Evolutionary conservation across 768 basidiomycete species (phyloP).

Genomic region (Tricholoma bakamatsutake): DNA sequence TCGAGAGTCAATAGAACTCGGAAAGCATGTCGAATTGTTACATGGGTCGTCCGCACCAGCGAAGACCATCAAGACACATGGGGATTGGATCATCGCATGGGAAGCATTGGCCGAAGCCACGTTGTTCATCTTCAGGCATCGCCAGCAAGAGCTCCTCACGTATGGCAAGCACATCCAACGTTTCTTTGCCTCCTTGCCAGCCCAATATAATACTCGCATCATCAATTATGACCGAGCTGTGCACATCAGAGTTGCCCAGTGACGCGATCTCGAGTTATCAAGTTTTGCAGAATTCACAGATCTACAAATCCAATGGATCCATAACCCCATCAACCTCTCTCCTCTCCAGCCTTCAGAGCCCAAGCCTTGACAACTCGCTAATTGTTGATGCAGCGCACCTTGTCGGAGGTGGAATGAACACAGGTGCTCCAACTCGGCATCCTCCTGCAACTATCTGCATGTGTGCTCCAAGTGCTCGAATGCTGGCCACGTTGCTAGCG

Average conservation of each 20-base stretch:
- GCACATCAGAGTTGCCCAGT: constrained; percentile 4
- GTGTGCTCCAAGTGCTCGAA: neutral
- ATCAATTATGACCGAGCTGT: constrained; percentile 23
- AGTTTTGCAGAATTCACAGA: neutral
- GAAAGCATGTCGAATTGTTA: neutral
- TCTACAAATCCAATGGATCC: too few relatives aligned
- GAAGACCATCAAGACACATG: neutral
- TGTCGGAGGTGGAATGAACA: neutral
- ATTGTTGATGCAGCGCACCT: neutral
- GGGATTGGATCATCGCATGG: constrained; percentile 23
- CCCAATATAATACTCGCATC: constrained; percentile 6
- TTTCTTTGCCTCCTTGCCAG: neutral
- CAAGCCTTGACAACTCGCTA: neutral
- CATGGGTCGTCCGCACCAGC: constrained; percentile 3
- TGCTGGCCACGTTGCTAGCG: too few relatives aligned
- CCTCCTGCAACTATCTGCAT: neutral
- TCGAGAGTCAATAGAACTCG: neutral
- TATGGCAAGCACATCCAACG: constrained; percentile 5
- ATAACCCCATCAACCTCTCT: too few relatives aligned
- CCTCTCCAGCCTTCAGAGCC: neutral
- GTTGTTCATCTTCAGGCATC: constrained; percentile 19
- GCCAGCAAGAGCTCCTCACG: constrained; percentile 13
- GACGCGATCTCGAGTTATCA: constrained; percentile 3
- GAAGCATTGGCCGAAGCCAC: constrained; percentile 8
- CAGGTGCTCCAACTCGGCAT: neutral